Conservation (phyloP, 495 filamentous ascomycete species). For the Aspergillus asperescens region DNA sequence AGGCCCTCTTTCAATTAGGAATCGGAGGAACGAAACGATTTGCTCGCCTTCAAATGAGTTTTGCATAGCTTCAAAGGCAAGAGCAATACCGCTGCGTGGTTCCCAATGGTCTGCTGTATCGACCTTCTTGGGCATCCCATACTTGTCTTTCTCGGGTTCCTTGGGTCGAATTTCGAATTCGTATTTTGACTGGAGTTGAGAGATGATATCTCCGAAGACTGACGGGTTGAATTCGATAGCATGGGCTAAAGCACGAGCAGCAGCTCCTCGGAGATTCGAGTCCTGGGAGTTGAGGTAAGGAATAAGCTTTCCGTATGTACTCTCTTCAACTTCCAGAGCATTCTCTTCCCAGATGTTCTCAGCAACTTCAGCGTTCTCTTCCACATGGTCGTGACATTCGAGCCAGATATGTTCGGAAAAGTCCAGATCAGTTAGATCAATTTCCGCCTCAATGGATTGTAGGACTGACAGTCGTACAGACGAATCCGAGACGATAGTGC, state of each 20-base stretch:
- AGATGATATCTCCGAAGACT: conserved; percentile 53
- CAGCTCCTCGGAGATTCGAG: conserved; percentile 72
- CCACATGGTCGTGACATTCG: conserved; percentile 80
- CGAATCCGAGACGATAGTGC: conserved; percentile 68
- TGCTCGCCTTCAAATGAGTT: conserved; percentile 58
- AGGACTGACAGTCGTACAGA: conserved; percentile 80
- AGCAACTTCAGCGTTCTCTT: conserved; percentile 81
- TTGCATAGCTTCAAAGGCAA: conserved; percentile 78
- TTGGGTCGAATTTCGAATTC: conserved; percentile 71
- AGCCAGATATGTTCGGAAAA: conserved; percentile 93
- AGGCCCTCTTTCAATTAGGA: conserved; percentile 79
- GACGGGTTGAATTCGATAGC: conserved; percentile 54
- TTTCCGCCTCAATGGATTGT: conserved; percentile 84
- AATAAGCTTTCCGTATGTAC: conserved; percentile 58
- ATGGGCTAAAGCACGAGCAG: conserved; percentile 75
- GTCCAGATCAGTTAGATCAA: conserved; percentile 79
- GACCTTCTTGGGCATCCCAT: conserved; percentile 84
- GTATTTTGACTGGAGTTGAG: conserved; percentile 63
- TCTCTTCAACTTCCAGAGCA: conserved; percentile 63
- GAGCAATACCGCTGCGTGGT: conserved; percentile 75
- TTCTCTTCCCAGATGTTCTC: conserved; percentile 93
- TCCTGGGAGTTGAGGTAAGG: conserved; percentile 77
- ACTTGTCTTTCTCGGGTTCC: conserved; percentile 77
- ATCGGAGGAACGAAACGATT: conserved; percentile 71
- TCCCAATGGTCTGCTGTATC: conserved; percentile 88